These are phyloP conservation scores for Cylindrodendrum hubeiense DNA, from an alignment of 2,329 filamentous ascomycete species.

Conservation along the genomic window DNA sequence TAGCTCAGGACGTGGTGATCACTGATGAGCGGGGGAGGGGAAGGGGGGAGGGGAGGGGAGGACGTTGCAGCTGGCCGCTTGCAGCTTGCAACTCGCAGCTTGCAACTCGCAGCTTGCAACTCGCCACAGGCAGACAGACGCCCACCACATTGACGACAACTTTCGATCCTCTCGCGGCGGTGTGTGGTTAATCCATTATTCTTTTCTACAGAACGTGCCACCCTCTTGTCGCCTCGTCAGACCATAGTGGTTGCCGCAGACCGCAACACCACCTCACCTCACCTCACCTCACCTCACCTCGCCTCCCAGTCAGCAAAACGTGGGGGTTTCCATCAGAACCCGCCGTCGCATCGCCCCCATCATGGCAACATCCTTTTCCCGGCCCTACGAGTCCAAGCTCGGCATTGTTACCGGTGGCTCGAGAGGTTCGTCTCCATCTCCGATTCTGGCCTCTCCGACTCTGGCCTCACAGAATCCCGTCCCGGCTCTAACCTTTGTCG, in stretches of 20 bases:
- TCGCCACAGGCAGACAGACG: not conserved
- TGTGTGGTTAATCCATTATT: not conserved
- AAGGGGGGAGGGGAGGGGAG: too few relatives aligned
- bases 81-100: not conserved
- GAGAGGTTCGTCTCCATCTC: conserved; percentile 41
- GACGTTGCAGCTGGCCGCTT: too few relatives aligned
- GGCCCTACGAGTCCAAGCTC: conserved; percentile 49
- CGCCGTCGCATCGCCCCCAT: not conserved
- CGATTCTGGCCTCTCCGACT: not conserved
- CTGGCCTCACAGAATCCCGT: not conserved
- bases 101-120: not conserved
- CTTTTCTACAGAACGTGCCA: not conserved
- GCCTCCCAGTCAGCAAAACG: not conserved
- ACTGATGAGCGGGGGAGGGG: too few relatives aligned
- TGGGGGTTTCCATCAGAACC: not conserved
- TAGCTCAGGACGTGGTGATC: not conserved
- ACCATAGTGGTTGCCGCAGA: not conserved
- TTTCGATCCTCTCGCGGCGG: not conserved
- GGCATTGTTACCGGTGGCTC: conserved; percentile 51
- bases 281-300: too few relatives aligned
- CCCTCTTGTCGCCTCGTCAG: not conserved
- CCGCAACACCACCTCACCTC: not conserved
- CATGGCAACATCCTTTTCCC: conserved; percentile 35
- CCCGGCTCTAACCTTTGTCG: conserved; percentile 15
- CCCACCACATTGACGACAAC: not conserved